A percentile compares a stretch with the other conserved stretches of the same genome.
These are phyloP conservation scores for Coemansia sp. DNA, from an alignment of 192 early-diverging fungal species.

Conservation along the genomic window DNA sequence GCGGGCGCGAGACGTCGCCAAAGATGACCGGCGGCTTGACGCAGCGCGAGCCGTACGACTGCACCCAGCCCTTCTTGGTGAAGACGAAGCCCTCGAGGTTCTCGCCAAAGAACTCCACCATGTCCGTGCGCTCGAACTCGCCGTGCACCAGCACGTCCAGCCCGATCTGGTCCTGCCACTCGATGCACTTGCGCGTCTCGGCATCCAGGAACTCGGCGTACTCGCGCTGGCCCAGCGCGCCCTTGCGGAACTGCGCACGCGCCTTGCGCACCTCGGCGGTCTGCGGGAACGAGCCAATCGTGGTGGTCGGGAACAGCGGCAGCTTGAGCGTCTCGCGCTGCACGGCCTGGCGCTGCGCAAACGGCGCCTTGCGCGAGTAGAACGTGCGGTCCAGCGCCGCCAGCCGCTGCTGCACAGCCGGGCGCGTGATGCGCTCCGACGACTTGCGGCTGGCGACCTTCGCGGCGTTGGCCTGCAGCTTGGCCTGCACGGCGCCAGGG, in stretches of 20 bases:
- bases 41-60: conserved; percentile 94
- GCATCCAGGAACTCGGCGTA: conserved; percentile 83
- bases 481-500: conserved; percentile 60
- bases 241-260: conserved; percentile 88
- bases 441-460: conserved; percentile 66
- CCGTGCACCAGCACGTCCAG: conserved; percentile 98
- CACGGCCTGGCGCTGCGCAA: conserved; percentile 64
- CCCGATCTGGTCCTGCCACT: conserved; percentile 84
- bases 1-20: conserved; percentile 90
- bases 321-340: conserved; percentile 80
- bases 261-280: conserved; percentile 93
- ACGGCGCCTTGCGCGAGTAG: conserved; percentile 74
- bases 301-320: conserved; percentile 94
- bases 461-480: conserved; percentile 69
- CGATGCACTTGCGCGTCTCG: conserved; percentile 82
- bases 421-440: conserved; percentile 81
- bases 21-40: conserved; percentile 97
- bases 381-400: conserved; percentile 63
- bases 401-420: conserved; percentile 74
- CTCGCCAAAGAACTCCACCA: conserved; percentile 98
- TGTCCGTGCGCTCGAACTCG: conserved; percentile 95
- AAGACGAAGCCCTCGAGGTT: conserved; percentile 91
- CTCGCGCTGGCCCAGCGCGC: conserved; percentile 60
- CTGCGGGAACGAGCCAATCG: conserved; percentile 98
- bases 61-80: conserved; percentile 96